These are phyloP conservation scores for Pichia nanzhaoensis DNA, from an alignment of 805 yeast genomes.

Conservation along the genomic window DNA sequence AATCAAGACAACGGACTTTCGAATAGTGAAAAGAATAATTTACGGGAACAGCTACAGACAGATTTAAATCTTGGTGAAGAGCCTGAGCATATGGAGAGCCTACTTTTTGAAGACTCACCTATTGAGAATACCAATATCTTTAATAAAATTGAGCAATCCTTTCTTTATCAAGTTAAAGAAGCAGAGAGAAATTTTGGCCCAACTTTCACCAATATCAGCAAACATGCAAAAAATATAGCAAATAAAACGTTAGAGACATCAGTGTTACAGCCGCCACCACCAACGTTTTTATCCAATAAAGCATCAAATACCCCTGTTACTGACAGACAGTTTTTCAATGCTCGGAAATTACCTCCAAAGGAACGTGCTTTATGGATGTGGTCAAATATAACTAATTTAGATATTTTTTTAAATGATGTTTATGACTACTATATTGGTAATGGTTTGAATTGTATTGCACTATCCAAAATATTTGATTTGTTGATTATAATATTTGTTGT, in stretches of 20 bases:
- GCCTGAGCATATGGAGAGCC: conserved; percentile 15
- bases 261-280: conserved; percentile 8
- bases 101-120: background rate
- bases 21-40: conserved; percentile 13
- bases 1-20: background rate
- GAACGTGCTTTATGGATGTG: conserved; percentile 91
- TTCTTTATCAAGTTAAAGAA: conserved; percentile 17
- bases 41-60: conserved; percentile 18
- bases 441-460: conserved; percentile 74
- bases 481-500: conserved; percentile 74
- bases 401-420: conserved; percentile 74
- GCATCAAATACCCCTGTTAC: background rate
- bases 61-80: conserved; percentile 9
- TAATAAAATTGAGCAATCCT: conserved; percentile 12
- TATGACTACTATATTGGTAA: conserved; percentile 80
- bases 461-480: conserved; percentile 60
- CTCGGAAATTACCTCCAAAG: conserved; percentile 43
- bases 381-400: conserved; percentile 94
- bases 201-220: conserved; percentile 19
- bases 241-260: conserved; percentile 19
- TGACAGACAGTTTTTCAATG: conserved; percentile 9
- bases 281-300: conserved; percentile 10
- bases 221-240: conserved; percentile 25
- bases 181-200: conserved; percentile 19
- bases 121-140: background rate